Percentiles rank a stretch among this genome's conserved stretches.
phyloP scores from a whole-genome alignment of 805 yeast genomes.

The Yamadazyma kitorensis region DNA sequence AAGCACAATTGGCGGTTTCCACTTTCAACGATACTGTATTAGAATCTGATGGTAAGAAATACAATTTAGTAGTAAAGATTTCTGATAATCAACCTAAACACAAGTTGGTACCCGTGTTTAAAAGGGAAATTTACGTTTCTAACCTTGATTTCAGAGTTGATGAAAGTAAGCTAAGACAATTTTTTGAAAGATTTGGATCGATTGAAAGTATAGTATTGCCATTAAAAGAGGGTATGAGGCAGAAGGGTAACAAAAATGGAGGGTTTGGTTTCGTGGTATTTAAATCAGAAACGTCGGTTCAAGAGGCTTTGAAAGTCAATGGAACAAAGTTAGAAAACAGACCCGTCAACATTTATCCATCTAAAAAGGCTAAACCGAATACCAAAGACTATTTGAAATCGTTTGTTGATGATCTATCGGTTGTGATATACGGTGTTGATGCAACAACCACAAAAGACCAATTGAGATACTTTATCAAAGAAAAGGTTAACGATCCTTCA shows the following conservation, averaged over 20 bases:
- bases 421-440: slow-evolving; percentile 9
- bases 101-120: slow-evolving; percentile 8
- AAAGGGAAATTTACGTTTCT: slow-evolving; percentile 13
- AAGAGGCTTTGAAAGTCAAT: slow-evolving; percentile 42
- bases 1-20: slow-evolving; percentile 43
- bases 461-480: slow-evolving; percentile 29
- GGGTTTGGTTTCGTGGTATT: slow-evolving; percentile 70
- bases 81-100: slow-evolving; percentile 54
- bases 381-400: slow-evolving; percentile 3
- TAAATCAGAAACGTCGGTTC: slow-evolving; percentile 41
- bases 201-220: slow-evolving; percentile 56
- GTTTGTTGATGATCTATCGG: slow-evolving; percentile 16
- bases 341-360: slow-evolving; percentile 41
- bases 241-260: slow-evolving; percentile 39
- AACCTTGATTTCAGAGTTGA: slow-evolving; percentile 49
- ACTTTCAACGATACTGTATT: slow-evolving; percentile 37
- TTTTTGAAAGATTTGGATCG: slow-evolving; percentile 50
- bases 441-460: slow-evolving; percentile 15
- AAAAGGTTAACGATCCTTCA: background rate
- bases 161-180: slow-evolving; percentile 32
- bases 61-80: slow-evolving; percentile 51
- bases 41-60: slow-evolving; percentile 19
- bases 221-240: slow-evolving; percentile 26
- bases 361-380: slow-evolving; percentile 9
- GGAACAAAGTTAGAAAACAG: slow-evolving; percentile 44